These are phyloP conservation scores for Aspergillus ostianus DNA, from an alignment of 495 filamentous ascomycete genomes.

Conservation along the genomic window DNA sequence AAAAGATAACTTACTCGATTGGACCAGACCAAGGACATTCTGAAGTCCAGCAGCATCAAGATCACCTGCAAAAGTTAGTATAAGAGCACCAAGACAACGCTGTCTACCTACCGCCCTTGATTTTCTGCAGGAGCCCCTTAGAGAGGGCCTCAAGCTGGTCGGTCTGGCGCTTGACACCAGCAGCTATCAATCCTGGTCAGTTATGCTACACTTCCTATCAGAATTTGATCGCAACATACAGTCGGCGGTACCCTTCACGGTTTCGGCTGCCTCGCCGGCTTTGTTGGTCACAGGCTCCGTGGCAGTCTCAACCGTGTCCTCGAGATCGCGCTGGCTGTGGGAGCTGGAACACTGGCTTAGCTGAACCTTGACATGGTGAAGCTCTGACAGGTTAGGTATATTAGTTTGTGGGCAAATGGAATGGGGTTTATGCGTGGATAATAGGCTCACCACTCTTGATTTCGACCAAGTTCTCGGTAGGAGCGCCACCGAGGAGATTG, in stretches of 20 bases:
- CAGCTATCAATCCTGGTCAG: neutral
- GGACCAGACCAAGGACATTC: conserved; percentile 13
- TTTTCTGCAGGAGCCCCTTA: conserved; percentile 8
- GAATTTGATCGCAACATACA: no score
- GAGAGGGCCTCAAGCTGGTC: conserved; percentile 11
- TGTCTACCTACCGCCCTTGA: conserved; percentile 16
- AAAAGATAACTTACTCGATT: conserved; percentile 7
- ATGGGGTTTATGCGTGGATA: neutral
- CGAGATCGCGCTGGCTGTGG: conserved; percentile 14
- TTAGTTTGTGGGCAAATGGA: neutral
- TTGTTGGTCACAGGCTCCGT: conserved; percentile 9
- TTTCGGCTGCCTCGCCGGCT: conserved; percentile 7
- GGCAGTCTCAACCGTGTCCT: conserved; percentile 8
- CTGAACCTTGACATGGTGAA: conserved; percentile 6
- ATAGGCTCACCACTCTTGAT: conserved; percentile 14
- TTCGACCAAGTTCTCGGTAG: conserved; percentile 6
- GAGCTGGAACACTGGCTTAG: conserved; percentile 8
- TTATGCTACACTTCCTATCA: no score
- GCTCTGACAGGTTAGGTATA: neutral
- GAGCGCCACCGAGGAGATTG: conserved; percentile 8
- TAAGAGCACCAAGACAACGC: neutral
- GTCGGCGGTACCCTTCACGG: neutral
- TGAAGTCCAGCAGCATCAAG: conserved; percentile 15
- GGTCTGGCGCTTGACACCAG: conserved; percentile 9
- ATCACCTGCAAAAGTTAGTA: conserved; percentile 4